Conservation (phyloP, 73 alveolate species). For the Blepharisma stoltei region DNA sequence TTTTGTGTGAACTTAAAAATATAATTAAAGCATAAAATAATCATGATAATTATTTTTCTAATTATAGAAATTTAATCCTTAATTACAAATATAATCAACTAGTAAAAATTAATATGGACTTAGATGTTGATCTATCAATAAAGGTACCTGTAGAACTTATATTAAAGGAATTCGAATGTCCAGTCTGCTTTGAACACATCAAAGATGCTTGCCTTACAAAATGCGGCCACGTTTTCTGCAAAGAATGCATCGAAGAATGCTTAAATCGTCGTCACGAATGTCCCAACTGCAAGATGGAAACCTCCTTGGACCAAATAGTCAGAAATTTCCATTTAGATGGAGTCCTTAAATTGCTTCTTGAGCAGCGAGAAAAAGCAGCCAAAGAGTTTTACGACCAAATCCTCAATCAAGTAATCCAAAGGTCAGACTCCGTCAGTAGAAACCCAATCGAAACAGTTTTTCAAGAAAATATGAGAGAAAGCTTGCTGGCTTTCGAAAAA, state of each 20-base stretch:
- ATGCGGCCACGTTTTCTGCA: constrained; percentile 38
- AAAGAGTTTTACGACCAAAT: constrained; percentile 25
- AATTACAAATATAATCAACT: no score
- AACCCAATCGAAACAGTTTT: constrained; percentile 31
- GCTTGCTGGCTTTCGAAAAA: constrained; percentile 8
- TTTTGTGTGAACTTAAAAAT: no score
- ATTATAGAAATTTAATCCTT: no score
- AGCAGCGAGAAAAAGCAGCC: constrained; percentile 21
- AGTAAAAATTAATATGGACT: not conserved
- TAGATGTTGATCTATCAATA: not conserved
- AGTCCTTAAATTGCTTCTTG: not conserved
- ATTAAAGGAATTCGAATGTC: constrained; percentile 27
- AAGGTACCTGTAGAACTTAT: constrained; percentile 17
- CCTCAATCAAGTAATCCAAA: constrained; percentile 2
- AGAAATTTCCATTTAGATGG: constrained; percentile 12
- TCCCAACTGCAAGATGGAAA: constrained; percentile 27
- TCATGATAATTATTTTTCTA: no score
- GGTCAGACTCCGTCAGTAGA: not conserved
- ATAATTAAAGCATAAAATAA: no score
- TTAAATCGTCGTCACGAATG: constrained; percentile 31
- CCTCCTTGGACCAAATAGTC: not conserved
- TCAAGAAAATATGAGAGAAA: constrained; percentile 25
- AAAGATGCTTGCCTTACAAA: constrained; percentile 7
- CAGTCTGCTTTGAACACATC: constrained; percentile 20
- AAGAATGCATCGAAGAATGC: constrained; percentile 29